Evolutionary conservation across 345 rosid genomes (phyloP).

Genomic region (Punica granatum): DNA sequence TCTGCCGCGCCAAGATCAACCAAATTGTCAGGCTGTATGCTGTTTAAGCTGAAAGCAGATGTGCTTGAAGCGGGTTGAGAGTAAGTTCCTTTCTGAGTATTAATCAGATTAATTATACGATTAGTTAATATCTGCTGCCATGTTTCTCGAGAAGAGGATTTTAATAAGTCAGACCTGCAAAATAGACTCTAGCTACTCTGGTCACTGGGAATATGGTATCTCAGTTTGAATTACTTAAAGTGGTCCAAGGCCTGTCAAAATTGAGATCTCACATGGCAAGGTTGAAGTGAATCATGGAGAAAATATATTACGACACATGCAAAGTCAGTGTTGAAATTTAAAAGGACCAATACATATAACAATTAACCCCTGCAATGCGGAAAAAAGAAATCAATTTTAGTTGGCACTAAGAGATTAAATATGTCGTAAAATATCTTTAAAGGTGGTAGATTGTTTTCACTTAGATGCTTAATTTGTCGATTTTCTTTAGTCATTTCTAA

Average conservation of each 20-base stretch:
- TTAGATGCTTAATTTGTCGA: too few species aligned
- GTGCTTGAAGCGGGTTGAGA: neutral
- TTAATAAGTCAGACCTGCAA: neutral
- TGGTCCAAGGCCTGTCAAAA: neutral
- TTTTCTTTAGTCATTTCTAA: neutral
- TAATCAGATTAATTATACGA: neutral
- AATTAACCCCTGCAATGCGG: neutral
- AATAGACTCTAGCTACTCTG: neutral
- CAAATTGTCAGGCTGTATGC: conserved; percentile 70
- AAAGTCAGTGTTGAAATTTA: neutral
- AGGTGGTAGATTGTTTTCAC: too few species aligned
- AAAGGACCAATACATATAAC: neutral
- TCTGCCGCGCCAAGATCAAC: conserved; percentile 80
- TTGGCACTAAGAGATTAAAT: neutral
- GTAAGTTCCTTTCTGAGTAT: neutral
- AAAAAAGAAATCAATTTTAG: neutral
- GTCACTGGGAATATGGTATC: neutral
- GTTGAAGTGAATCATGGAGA: neutral
- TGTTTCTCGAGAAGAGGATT: neutral
- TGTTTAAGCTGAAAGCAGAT: conserved; percentile 32
- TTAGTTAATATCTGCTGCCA: neutral
- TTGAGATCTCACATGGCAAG: neutral
- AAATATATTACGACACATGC: too few species aligned
- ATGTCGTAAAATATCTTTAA: neutral
- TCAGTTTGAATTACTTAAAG: neutral